Conservation (phyloP, 768 basidiomycete species). For the Suillus subluteus region DNA sequence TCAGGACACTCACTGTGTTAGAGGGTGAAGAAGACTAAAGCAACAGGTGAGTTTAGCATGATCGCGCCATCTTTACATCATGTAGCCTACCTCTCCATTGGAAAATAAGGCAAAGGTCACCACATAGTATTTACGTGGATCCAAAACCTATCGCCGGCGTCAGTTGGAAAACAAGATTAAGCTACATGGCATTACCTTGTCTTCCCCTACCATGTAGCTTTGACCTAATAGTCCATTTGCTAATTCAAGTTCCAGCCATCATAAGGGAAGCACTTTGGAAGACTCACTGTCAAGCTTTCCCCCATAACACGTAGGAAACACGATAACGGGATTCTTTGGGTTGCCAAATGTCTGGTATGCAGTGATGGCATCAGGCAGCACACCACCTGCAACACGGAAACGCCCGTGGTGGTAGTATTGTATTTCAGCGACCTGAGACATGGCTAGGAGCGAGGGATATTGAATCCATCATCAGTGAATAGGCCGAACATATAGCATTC, state of each 20-base stretch:
- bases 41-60: slow-evolving; percentile 1
- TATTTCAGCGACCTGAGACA: slow-evolving; percentile 34
- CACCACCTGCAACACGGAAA: slow-evolving; percentile 53
- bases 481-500: background rate
- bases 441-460: slow-evolving; percentile 12
- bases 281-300: slow-evolving; percentile 53
- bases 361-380: slow-evolving; percentile 60
- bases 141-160: slow-evolving; percentile 40
- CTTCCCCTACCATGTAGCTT: slow-evolving; percentile 52
- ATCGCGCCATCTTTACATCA: background rate
- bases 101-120: slow-evolving; percentile 63
- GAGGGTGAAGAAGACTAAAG: slow-evolving; percentile 63
- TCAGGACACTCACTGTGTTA: slow-evolving; percentile 39
- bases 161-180: background rate
- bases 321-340: slow-evolving; percentile 55
- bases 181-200: slow-evolving; percentile 40
- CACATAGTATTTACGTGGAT: slow-evolving; percentile 54
- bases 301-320: slow-evolving; percentile 64
- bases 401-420: slow-evolving; percentile 59
- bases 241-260: slow-evolving; percentile 15
- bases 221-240: slow-evolving; percentile 43
- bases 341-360: slow-evolving; percentile 62
- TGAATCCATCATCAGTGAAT: background rate
- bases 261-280: background rate
- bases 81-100: slow-evolving; percentile 54